Evolutionary conservation across 257 asterid species (phyloP), one percentile per base, ranked within the genome.

Genomic region (Plantago major): DNA sequence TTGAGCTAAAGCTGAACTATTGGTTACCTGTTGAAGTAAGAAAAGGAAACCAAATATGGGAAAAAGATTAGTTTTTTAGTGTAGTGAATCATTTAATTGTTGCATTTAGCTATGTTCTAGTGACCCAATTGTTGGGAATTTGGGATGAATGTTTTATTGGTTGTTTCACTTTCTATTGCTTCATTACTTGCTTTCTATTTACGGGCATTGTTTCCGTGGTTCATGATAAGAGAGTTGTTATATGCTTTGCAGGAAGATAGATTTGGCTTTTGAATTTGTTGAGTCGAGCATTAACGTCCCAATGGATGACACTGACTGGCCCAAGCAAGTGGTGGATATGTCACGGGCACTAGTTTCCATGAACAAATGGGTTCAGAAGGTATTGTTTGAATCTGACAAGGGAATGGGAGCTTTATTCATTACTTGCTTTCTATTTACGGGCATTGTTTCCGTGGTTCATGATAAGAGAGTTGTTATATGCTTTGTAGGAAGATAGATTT

Each of bases 401-500:
- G 73, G 80, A 76, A 71, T n/a, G 66, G 76, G 75, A 57, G 74
- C 18, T 3, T n/a, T n/a, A n/a, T n/a, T n/a, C n/a, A n/a, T n/a
- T n/a, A n/a, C n/a, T n/a, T n/a, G n/a, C n/a, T n/a, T n/a, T n/a
- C n/a, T n/a, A 33, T 1, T 33, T 33, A 33, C 40, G 8, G 40
- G 40, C 8, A 33, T 33, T 33, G 7, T 4, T 33, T 33, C 40
- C 6, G 8, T 33, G 40, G 7, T 7, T 42, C 9, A 43, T 51
- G 46, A 45, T 42, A 40, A 63, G 61, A 58, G 47, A 37, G 26
- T 63, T 49, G 37, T 43, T 55, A 28, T 16, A 55, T 68, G 33
- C 46, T 42, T 42, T 81, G 85, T 95, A 92, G 98, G 82, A 86
- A 84, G 77, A 74, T 92, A 46, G 84, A 73, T 72, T 68, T 78